Base-by-base conservation (phyloP, 768 basidiomycete species). In the Leccinum barrowsii region DNA sequence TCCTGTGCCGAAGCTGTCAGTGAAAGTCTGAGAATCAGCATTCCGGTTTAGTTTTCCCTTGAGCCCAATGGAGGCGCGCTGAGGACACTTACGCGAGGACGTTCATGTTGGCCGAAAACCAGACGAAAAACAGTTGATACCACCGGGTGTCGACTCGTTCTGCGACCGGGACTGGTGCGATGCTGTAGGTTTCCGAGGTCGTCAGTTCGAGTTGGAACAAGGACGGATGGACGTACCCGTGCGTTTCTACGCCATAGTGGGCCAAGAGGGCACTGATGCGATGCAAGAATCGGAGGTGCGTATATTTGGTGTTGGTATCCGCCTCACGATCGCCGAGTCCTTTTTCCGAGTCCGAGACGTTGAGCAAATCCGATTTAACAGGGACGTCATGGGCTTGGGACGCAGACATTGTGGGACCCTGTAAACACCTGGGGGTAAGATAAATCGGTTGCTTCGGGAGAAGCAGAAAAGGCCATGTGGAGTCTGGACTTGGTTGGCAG, bases 41-140 rank as follows among this genome's bases (percentile, higher is more conserved):
- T 30, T 28, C 10, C 44, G 10, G 8, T 21, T 24, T 17, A 7
- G 8, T 21, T 24, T 17, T 24, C 10, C 22, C 7, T 15, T 24
- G 21, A 13, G 4, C 26, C 30, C 6, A 6, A 8, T 22, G 11
- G 21, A 17, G 7, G n/a, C 24, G n/a, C 22, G 19, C 21, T 28
- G 7, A 32, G 11, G 52, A 13, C 5, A 70, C 79, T 32, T 58
- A 80, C 77, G 70, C 57, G 47, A 80, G 67, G 32, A 81, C 69
- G 58, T 80, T 79, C 68, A 79, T 70, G 57, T 77, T 78, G 28
- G 76, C 70, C 30, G 80, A 78, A 60, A 81, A 77, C 79, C 79
- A 81, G n/a, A 80, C 74, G 63, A 81, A 80, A 62, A 80, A 81
- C 70, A 79, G 70, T 61, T 81, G 78, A 58, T 74, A 78, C 64